Conservation (phyloP, 2,329 filamentous ascomycete species). For the Botryosphaeria dothidea region DNA sequence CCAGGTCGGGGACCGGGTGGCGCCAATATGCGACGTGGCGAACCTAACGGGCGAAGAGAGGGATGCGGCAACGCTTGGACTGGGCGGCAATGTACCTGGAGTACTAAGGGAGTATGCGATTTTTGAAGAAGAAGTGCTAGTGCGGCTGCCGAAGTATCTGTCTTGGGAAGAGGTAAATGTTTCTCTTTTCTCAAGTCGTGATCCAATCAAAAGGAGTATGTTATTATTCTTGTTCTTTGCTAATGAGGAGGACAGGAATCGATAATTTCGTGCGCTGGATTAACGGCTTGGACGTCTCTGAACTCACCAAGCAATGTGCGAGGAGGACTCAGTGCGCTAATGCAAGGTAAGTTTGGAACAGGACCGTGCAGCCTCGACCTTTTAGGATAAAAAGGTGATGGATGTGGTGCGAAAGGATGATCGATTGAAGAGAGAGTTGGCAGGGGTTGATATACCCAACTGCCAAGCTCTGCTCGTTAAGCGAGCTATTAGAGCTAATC, state of each 20-base stretch:
- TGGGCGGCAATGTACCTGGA: slow-evolving; percentile 24
- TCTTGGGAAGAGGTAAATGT: slow-evolving; percentile 30
- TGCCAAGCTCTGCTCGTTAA: too few species aligned
- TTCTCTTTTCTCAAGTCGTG: too few species aligned
- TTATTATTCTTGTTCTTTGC: too few species aligned
- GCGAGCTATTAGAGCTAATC: too few species aligned
- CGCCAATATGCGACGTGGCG: slow-evolving; percentile 21
- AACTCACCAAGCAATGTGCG: slow-evolving; percentile 18
- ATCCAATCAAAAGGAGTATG: too few species aligned
- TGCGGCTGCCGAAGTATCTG: slow-evolving; percentile 27
- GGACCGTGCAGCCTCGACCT: too few species aligned
- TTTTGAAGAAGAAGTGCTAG: slow-evolving; percentile 28
- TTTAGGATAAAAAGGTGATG: too few species aligned
- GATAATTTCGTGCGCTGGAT: slow-evolving; percentile 27
- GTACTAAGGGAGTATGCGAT: slow-evolving; percentile 30
- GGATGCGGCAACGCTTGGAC: neutral
- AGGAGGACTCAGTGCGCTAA: slow-evolving; percentile 18
- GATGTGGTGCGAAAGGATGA: too few species aligned
- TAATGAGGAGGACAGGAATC: slow-evolving; percentile 20
- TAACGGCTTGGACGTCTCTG: slow-evolving; percentile 30
- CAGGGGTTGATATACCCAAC: too few species aligned
- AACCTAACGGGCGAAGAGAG: slow-evolving; percentile 22
- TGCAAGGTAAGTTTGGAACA: slow-evolving; percentile 25
- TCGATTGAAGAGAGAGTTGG: too few species aligned
- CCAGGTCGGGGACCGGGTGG: slow-evolving; percentile 29